Conservation (phyloP, 169 alveolate species). For the Theileria parva region DNA sequence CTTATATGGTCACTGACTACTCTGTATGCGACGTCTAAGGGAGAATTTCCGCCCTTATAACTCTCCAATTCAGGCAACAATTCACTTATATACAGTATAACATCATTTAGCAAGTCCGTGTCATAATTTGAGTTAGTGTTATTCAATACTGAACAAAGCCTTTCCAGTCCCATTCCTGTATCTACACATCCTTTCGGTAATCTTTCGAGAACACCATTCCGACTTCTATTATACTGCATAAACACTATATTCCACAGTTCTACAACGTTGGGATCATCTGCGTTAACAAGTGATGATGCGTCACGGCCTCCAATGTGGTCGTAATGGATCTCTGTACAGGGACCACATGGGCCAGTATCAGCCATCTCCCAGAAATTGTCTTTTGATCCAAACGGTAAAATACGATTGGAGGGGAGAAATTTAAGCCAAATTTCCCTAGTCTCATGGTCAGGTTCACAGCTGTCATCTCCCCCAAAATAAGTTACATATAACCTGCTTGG, state of each 20-base stretch:
- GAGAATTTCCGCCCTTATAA: slow-evolving; percentile 83
- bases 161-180: slow-evolving; percentile 94
- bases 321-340: slow-evolving; percentile 94
- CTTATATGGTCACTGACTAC: slow-evolving; percentile 92
- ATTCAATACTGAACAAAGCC: slow-evolving; percentile 86
- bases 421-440: slow-evolving; percentile 86
- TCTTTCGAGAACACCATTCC: slow-evolving; percentile 81
- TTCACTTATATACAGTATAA: slow-evolving; percentile 81
- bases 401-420: slow-evolving; percentile 79
- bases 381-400: slow-evolving; percentile 85
- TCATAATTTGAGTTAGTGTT: slow-evolving; percentile 88
- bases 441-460: slow-evolving; percentile 87
- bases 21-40: slow-evolving; percentile 90
- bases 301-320: slow-evolving; percentile 89
- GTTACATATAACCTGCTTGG: slow-evolving; percentile 87
- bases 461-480: slow-evolving; percentile 92
- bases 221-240: slow-evolving; percentile 91
- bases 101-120: slow-evolving; percentile 87
- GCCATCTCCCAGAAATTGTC: slow-evolving; percentile 98
- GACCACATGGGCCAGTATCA: slow-evolving; percentile 96
- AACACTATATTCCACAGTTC: slow-evolving; percentile 94
- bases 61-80: slow-evolving; percentile 73
- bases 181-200: slow-evolving; percentile 91
- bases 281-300: slow-evolving; percentile 87
- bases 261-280: slow-evolving; percentile 91